phyloP scores from a whole-genome alignment of 441 rosid species.

The Cnidoscolus chayamansa region DNA sequence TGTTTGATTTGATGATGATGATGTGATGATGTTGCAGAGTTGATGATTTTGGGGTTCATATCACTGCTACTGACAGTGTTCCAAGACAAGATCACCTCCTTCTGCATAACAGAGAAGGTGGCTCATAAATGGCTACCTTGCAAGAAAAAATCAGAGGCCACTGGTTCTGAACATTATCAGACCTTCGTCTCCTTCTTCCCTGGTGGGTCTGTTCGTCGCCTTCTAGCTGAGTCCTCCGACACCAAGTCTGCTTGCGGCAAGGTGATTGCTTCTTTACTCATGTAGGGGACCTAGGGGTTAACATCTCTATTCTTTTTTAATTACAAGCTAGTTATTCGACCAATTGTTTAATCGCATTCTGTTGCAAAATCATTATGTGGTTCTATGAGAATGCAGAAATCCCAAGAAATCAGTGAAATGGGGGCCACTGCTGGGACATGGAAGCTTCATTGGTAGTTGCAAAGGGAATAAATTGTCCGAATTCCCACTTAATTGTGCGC shows the following conservation, averaged over 20 bases:
- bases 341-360: too few relatives aligned
- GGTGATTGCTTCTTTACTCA: conserved; percentile 26
- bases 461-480: too few relatives aligned
- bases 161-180: conserved; percentile 40
- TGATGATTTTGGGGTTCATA: conserved; percentile 77
- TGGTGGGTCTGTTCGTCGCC: conserved; percentile 32
- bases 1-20: not conserved
- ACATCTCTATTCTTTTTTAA: too few relatives aligned
- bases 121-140: conserved; percentile 61
- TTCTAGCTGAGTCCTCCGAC: conserved; percentile 40
- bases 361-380: too few relatives aligned
- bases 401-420: not conserved
- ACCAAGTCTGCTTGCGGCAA: conserved; percentile 32
- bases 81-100: conserved; percentile 38
- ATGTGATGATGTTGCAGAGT: conserved; percentile 35
- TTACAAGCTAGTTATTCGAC: too few relatives aligned
- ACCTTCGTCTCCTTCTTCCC: conserved; percentile 30
- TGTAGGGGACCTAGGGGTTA: too few relatives aligned
- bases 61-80: conserved; percentile 61
- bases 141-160: conserved; percentile 21
- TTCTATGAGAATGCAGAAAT: conserved; percentile 32
- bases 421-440: not conserved
- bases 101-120: conserved; percentile 49
- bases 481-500: not conserved
- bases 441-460: not conserved